Evolutionary conservation across 106 monocot species (phyloP).

Genomic region (Gastrodia elata): DNA sequence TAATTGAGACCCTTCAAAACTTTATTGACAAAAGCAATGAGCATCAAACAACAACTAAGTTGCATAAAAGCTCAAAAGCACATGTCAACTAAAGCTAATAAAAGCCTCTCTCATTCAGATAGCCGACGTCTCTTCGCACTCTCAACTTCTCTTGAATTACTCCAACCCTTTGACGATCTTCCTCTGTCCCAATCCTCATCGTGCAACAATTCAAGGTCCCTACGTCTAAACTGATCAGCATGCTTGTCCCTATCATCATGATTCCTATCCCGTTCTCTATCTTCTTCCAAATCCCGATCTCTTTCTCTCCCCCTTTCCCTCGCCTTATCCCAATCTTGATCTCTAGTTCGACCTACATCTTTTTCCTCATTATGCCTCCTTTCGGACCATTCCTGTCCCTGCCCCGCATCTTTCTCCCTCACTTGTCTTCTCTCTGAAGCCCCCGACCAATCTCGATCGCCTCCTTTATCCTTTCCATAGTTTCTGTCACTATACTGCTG

Average conservation of each 20-base stretch:
- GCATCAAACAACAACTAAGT: too few species aligned
- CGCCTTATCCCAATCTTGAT: slow-evolving; percentile 33
- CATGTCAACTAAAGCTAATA: too few species aligned
- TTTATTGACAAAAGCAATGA: too few species aligned
- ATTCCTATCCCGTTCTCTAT: slow-evolving; percentile 28
- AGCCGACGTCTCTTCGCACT: slow-evolving; percentile 61
- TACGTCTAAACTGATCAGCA: slow-evolving; percentile 33
- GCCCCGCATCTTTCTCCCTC: slow-evolving; percentile 53
- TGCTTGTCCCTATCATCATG: slow-evolving; percentile 48
- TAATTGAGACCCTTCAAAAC: too few species aligned
- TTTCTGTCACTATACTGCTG: slow-evolving; percentile 74
- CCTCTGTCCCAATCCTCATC: slow-evolving; percentile 26
- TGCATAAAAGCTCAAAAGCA: too few species aligned
- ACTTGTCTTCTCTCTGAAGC: slow-evolving; percentile 58
- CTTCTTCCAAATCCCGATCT: slow-evolving; percentile 29
- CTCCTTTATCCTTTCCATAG: slow-evolving; percentile 50
- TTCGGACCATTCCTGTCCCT: slow-evolving; percentile 42
- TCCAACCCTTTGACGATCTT: slow-evolving; percentile 35
- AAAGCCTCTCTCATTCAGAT: slow-evolving; percentile 29
- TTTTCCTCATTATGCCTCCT: slow-evolving; percentile 61
- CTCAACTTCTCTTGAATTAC: slow-evolving; percentile 62
- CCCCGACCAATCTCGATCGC: slow-evolving; percentile 52
- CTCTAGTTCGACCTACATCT: slow-evolving; percentile 33
- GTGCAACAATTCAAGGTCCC: slow-evolving; percentile 26
- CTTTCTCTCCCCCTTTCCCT: slow-evolving; percentile 32